phyloP scores from a whole-genome alignment of 352 stramenopile genomes.

The Globisporangium paddicum region DNA sequence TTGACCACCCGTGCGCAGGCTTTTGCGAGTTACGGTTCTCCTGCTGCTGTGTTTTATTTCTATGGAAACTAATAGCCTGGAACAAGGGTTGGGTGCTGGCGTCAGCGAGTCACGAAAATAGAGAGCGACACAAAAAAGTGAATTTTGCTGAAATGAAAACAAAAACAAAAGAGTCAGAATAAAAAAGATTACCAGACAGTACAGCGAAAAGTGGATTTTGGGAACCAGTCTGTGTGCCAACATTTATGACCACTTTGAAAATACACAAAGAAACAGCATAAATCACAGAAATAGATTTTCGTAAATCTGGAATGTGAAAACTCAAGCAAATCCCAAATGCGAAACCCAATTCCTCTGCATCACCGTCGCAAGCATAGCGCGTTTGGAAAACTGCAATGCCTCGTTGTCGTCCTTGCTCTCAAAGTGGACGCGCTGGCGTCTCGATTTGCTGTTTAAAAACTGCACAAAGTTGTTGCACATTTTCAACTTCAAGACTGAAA shows the following conservation, averaged over 20 bases:
- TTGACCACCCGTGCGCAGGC: not conserved
- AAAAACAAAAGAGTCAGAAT: not conserved
- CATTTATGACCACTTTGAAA: not conserved
- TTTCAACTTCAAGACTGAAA: not conserved
- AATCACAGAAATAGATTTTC: too few relatives aligned
- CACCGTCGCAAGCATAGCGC: too few relatives aligned
- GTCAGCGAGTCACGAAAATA: slow-evolving; percentile 2
- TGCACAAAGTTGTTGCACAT: too few relatives aligned
- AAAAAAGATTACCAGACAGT: slow-evolving; percentile 4
- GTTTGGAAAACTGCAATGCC: not conserved
- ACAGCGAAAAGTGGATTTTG: slow-evolving; percentile 1
- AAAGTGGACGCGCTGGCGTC: too few relatives aligned
- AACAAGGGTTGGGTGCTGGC: slow-evolving; percentile 5
- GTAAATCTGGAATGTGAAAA: too few relatives aligned
- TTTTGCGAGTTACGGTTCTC: slow-evolving; percentile 2
- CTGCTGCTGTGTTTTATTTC: not conserved
- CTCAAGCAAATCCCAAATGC: too few relatives aligned
- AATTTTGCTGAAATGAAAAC: slow-evolving; percentile 3
- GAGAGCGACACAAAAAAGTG: slow-evolving; percentile 1
- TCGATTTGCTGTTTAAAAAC: too few relatives aligned
- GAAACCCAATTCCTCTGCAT: too few relatives aligned
- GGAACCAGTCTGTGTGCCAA: not conserved
- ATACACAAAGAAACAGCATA: too few relatives aligned
- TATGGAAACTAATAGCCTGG: too few relatives aligned
- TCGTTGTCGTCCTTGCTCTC: too few relatives aligned